A percentile compares a stretch with the other conserved stretches of the same genome.
Evolutionary conservation across 2,329 filamentous ascomycete genomes (phyloP).

Genomic region (Xylaria multiplex): DNA sequence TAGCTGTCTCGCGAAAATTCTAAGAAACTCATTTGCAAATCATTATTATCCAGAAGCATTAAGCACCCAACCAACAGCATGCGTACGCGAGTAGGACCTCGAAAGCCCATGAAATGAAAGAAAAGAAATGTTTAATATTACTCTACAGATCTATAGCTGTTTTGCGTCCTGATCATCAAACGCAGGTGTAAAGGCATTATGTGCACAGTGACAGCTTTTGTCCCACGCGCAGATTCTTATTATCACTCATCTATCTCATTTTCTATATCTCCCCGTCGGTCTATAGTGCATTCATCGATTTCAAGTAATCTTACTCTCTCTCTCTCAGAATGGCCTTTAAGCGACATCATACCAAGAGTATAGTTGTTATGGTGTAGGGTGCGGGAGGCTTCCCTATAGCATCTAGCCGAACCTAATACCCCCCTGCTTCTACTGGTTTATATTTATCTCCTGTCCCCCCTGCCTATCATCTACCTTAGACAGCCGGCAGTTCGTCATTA

Average conservation of each 20-base stretch:
- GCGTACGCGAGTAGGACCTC: not conserved
- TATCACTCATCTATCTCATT: not conserved
- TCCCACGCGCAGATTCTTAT: not conserved
- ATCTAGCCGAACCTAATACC: not conserved
- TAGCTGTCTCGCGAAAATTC: not conserved
- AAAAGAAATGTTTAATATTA: slow-evolving; percentile 4
- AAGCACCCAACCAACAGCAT: not conserved
- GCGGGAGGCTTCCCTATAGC: not conserved
- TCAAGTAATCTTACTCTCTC: not conserved
- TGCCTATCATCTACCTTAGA: not conserved
- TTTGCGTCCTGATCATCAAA: not conserved
- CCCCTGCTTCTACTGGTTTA: not conserved
- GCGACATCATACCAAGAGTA: not conserved
- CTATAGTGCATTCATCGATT: not conserved
- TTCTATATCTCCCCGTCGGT: not conserved
- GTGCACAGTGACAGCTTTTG: not conserved
- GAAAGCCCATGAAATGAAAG: not conserved
- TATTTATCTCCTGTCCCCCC: not conserved
- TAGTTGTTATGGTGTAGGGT: not conserved
- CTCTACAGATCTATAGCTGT: not conserved
- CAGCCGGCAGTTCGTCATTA: not conserved
- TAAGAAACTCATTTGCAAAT: not conserved
- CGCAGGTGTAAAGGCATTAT: not conserved
- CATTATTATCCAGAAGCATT: not conserved
- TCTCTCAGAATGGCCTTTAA: not conserved